These are phyloP conservation scores for Colletotrichum sp. DNA, from an alignment of 2,329 filamentous ascomycete genomes.

Conservation along the genomic window DNA sequence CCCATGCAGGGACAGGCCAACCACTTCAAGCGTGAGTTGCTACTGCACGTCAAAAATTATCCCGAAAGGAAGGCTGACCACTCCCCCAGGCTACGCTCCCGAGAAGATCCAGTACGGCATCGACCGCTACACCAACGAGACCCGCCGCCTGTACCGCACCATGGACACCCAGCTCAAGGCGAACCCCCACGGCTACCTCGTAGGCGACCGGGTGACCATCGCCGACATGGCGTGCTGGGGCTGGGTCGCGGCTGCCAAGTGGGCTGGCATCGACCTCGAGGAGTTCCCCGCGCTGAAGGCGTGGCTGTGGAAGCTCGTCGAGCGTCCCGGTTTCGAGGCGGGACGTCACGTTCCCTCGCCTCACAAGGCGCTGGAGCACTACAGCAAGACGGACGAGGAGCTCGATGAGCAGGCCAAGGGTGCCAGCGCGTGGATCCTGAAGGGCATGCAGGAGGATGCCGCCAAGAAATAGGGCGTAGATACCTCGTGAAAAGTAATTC, in stretches of 20 bases:
- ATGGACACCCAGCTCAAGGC: slow-evolving; percentile 73
- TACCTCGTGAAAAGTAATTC: not conserved
- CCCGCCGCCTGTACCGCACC: slow-evolving; percentile 79
- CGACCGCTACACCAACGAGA: slow-evolving; percentile 83
- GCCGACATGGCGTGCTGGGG: slow-evolving; percentile 84
- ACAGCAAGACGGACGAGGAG: slow-evolving; percentile 51
- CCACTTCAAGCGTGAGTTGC: slow-evolving; percentile 71
- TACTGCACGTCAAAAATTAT: not conserved
- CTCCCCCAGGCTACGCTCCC: slow-evolving; percentile 67
- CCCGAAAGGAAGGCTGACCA: not conserved
- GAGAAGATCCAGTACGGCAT: slow-evolving; percentile 84
- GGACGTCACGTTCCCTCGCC: slow-evolving; percentile 74
- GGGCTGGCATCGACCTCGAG: slow-evolving; percentile 61
- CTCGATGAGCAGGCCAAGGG: slow-evolving; percentile 61
- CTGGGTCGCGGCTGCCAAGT: slow-evolving; percentile 66
- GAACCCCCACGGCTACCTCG: slow-evolving; percentile 61
- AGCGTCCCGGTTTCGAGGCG: slow-evolving; percentile 75
- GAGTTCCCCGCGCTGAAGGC: slow-evolving; percentile 78
- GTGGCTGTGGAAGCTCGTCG: slow-evolving; percentile 76
- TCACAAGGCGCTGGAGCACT: slow-evolving; percentile 62
- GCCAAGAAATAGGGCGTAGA: slow-evolving; percentile 44
- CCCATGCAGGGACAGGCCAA: slow-evolving; percentile 87
- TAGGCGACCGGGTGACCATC: slow-evolving; percentile 73
- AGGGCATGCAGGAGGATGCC: slow-evolving; percentile 70
- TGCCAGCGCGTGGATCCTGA: slow-evolving; percentile 65